Conservation (phyloP, 441 rosid species). For the Pelargonium fulgidum region DNA sequence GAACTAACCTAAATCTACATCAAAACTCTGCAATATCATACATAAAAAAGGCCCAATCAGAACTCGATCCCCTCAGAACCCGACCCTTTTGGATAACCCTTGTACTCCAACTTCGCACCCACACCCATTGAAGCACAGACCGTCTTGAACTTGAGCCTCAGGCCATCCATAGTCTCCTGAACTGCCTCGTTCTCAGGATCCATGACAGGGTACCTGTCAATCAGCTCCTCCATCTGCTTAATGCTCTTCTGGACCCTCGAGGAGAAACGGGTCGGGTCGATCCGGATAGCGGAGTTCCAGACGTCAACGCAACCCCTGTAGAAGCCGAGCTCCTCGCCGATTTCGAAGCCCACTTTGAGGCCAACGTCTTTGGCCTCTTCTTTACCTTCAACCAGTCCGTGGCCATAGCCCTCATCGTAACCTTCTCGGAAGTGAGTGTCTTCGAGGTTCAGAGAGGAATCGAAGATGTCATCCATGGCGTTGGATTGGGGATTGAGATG, state of each 20-base stretch:
- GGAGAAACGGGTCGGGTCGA: slow-evolving; percentile 45
- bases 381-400: slow-evolving; percentile 45
- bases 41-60: slow-evolving; percentile 25
- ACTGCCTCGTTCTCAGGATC: slow-evolving; percentile 64
- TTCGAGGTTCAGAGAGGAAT: slow-evolving; percentile 52
- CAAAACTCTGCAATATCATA: neutral
- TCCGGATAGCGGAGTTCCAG: slow-evolving; percentile 52
- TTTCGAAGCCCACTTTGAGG: slow-evolving; percentile 61
- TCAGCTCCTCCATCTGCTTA: slow-evolving; percentile 48
- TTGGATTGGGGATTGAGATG: slow-evolving; percentile 11
- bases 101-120: slow-evolving; percentile 54
- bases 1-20: neutral
- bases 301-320: slow-evolving; percentile 66
- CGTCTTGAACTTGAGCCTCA: slow-evolving; percentile 64
- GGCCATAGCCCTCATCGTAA: slow-evolving; percentile 53
- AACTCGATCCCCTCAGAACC: slow-evolving; percentile 43
- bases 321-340: slow-evolving; percentile 79
- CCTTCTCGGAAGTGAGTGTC: slow-evolving; percentile 61
- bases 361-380: slow-evolving; percentile 64
- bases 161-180: slow-evolving; percentile 49
- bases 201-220: slow-evolving; percentile 48
- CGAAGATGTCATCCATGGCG: slow-evolving; percentile 42
- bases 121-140: slow-evolving; percentile 44
- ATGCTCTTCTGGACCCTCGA: slow-evolving; percentile 49
- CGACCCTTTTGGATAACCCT: slow-evolving; percentile 45